These are phyloP conservation scores for Agrostemma githago DNA, from an alignment of 148 eudicot genomes.

Conservation along the genomic window DNA sequence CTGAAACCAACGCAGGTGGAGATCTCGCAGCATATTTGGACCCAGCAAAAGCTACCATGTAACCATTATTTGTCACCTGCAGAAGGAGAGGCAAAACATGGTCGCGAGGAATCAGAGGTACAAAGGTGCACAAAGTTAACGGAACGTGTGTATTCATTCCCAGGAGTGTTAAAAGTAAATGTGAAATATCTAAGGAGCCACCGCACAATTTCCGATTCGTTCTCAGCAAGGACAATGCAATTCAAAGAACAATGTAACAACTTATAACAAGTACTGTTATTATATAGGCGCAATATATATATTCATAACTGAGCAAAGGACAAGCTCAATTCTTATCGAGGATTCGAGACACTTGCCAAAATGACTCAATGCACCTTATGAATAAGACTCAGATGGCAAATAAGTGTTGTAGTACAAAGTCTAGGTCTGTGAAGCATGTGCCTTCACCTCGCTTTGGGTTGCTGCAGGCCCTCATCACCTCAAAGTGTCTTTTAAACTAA, in stretches of 20 bases:
- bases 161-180: not conserved
- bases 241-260: not conserved
- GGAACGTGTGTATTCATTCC: not conserved
- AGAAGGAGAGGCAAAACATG: not conserved
- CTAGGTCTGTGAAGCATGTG: not conserved
- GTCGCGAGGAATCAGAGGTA: not conserved
- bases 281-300: too few species aligned
- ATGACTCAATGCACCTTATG: not conserved
- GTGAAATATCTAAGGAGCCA: not conserved
- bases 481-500: not conserved
- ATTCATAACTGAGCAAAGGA: not conserved
- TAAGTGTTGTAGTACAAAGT: not conserved
- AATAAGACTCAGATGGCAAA: not conserved
- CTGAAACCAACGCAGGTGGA: slow-evolving; percentile 72
- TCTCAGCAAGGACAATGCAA: not conserved
- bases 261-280: not conserved
- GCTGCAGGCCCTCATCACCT: too few species aligned
- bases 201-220: not conserved
- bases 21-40: slow-evolving; percentile 93
- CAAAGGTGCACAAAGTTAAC: not conserved
- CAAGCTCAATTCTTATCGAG: not conserved
- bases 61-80: slow-evolving; percentile 70
- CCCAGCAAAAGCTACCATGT: slow-evolving; percentile 97
- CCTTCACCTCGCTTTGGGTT: not conserved
- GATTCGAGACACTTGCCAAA: too few species aligned